A percentile compares a stretch with the other conserved stretches of the same genome.
These are phyloP conservation scores for Eremochloa ophiuroides DNA, from an alignment of 176 grass and related monocot species.

Conservation along the genomic window DNA sequence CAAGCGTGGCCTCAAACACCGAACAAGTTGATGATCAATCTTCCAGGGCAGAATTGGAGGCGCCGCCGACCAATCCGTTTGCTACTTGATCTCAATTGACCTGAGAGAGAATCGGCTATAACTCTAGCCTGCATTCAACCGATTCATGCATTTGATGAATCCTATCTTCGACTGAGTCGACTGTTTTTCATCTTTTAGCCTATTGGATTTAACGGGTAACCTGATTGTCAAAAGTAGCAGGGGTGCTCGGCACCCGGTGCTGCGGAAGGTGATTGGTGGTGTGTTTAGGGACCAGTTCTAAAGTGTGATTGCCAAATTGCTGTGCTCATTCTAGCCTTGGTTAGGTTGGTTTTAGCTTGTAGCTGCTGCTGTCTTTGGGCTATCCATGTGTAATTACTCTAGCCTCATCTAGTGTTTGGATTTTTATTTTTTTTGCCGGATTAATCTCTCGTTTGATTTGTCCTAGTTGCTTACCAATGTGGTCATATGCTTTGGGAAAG, in stretches of 20 bases:
- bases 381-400: constrained; percentile 47
- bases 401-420: constrained; percentile 1
- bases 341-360: constrained; percentile 38
- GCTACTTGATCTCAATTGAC: constrained; percentile 12
- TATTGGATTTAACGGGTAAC: constrained; percentile 35
- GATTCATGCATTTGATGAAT: constrained; percentile 48
- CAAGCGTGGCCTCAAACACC: not conserved
- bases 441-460: not conserved
- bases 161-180: not conserved
- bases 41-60: constrained; percentile 9
- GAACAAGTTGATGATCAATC: constrained; percentile 18
- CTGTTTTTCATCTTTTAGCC: constrained; percentile 29
- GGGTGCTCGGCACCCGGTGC: not conserved
- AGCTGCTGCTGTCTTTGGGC: not conserved
- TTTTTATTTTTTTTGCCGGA: constrained; percentile 4
- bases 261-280: constrained; percentile 18
- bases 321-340: not conserved
- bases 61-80: not conserved
- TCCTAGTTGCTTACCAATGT: not conserved
- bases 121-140: not conserved
- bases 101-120: constrained; percentile 3
- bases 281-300: constrained; percentile 33
- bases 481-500: not conserved
- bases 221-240: not conserved
- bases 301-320: constrained; percentile 32